phyloP scores from a whole-genome alignment of 148 eudicot species.

The Suaeda aralocaspica region DNA sequence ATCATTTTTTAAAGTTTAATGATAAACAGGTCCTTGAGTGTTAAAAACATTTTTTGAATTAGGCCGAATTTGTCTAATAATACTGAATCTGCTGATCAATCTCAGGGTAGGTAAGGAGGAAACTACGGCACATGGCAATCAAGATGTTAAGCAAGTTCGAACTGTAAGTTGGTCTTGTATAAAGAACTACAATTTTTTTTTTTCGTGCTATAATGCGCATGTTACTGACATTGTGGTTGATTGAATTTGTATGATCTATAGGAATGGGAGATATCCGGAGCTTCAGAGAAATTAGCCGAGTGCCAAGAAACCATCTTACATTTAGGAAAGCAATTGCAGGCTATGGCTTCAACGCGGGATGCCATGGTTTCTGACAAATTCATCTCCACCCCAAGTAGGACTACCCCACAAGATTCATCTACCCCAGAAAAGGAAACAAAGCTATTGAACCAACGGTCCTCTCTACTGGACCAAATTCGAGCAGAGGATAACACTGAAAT shows the following conservation, averaged over 20 bases:
- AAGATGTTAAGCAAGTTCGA: slow-evolving; percentile 43
- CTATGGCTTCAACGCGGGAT: slow-evolving; percentile 49
- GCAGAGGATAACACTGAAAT: slow-evolving; percentile 54
- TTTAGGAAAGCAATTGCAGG: slow-evolving; percentile 79
- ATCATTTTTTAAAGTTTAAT: too few species aligned
- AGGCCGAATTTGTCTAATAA: not conserved
- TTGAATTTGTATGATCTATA: slow-evolving; percentile 24
- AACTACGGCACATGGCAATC: slow-evolving; percentile 22
- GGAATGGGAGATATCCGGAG: slow-evolving; percentile 68
- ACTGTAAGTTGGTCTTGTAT: slow-evolving; percentile 47
- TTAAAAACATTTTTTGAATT: too few species aligned
- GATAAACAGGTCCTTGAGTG: too few species aligned
- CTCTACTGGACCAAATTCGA: slow-evolving; percentile 71
- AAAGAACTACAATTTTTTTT: too few species aligned
- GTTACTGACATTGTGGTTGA: not conserved
- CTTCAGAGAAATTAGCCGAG: slow-evolving; percentile 84
- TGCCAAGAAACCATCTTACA: slow-evolving; percentile 80
- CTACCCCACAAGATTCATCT: not conserved
- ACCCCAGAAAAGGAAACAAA: slow-evolving; percentile 17
- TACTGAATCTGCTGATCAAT: slow-evolving; percentile 18
- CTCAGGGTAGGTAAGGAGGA: slow-evolving; percentile 43
- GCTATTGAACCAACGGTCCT: slow-evolving; percentile 30
- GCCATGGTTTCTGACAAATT: slow-evolving; percentile 42
- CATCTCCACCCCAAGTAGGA: slow-evolving; percentile 31
- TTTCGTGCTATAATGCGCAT: not conserved